Evolutionary conservation across 306 rosid genomes (phyloP).

Genomic region (Citrullus amarus): DNA sequence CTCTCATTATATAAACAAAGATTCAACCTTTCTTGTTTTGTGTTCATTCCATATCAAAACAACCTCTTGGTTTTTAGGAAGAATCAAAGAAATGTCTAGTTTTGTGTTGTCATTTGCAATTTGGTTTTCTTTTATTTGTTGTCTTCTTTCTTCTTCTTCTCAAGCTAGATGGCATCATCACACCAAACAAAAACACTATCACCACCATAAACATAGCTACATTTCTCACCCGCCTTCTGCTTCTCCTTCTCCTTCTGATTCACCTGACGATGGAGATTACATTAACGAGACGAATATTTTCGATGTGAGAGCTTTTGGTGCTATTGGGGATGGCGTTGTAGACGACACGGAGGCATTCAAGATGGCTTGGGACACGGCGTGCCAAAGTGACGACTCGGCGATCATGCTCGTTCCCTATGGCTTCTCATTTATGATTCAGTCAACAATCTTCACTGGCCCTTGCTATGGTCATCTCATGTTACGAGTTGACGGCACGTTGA

Average conservation of each 20-base stretch:
- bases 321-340: slow-evolving; percentile 40
- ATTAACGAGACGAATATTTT: slow-evolving; percentile 6
- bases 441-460: slow-evolving; percentile 34
- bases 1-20: not conserved
- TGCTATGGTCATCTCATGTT: slow-evolving; percentile 22
- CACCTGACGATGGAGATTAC: not conserved
- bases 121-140: not conserved
- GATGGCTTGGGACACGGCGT: slow-evolving; percentile 59
- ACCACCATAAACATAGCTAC: not conserved
- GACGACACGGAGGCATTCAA: slow-evolving; percentile 52
- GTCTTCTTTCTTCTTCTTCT: not conserved
- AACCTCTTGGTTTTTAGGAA: not conserved
- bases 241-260: not conserved
- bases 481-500: slow-evolving; percentile 36
- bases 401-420: slow-evolving; percentile 32
- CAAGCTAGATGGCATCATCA: slow-evolving; percentile 9
- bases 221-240: not conserved
- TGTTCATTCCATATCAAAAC: not conserved
- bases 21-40: slow-evolving; percentile 4
- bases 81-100: slow-evolving; percentile 2
- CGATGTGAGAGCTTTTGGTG: slow-evolving; percentile 42
- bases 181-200: not conserved
- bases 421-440: slow-evolving; percentile 29
- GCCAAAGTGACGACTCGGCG: slow-evolving; percentile 26
- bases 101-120: not conserved